phyloP scores from a whole-genome alignment of 805 yeast genomes.

The Blastobotrys parvus region DNA sequence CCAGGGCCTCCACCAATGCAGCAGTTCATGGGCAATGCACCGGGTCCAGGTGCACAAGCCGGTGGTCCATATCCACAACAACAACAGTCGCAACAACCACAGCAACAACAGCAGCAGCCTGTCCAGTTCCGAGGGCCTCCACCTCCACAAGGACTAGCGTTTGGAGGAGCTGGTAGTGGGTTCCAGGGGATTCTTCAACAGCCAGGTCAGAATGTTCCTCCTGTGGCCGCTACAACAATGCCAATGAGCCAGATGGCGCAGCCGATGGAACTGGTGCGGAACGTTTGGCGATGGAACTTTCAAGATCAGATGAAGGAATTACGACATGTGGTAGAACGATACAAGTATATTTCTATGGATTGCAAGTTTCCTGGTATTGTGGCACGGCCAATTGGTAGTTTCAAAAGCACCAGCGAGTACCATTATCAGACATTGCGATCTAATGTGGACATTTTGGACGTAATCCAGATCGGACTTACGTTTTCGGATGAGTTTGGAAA shows the following conservation, averaged over 20 bases:
- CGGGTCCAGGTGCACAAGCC: background rate
- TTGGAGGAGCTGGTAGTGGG: conserved; percentile 11
- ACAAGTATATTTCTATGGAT: conserved; percentile 44
- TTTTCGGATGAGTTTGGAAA: conserved; percentile 61
- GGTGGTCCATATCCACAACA: conserved; percentile 17
- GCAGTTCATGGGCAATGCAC: conserved; percentile 2
- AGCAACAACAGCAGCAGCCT: conserved; percentile 14
- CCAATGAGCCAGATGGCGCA: conserved; percentile 14
- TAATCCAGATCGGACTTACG: conserved; percentile 81
- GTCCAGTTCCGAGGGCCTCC: conserved; percentile 1
- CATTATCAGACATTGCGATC: conserved; percentile 93
- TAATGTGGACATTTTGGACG: conserved; percentile 77
- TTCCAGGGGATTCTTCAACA: too few relatives aligned
- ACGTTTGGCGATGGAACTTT: conserved; percentile 36
- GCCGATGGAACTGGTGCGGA: conserved; percentile 20
- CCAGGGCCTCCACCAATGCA: conserved; percentile 2
- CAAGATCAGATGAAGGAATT: conserved; percentile 33
- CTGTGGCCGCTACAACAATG: conserved; percentile 14
- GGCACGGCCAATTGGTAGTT: conserved; percentile 92
- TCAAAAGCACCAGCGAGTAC: conserved; percentile 81
- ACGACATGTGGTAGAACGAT: conserved; percentile 30
- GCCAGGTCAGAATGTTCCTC: too few relatives aligned
- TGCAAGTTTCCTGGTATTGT: conserved; percentile 95
- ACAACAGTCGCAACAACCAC: conserved; percentile 17
- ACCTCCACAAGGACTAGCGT: conserved; percentile 2